Evolutionary conservation across 1,284 basidiomycete genomes (phyloP), one percentile per base, ranked within the genome.

Genomic region (Sphaerobolus stellatus): DNA sequence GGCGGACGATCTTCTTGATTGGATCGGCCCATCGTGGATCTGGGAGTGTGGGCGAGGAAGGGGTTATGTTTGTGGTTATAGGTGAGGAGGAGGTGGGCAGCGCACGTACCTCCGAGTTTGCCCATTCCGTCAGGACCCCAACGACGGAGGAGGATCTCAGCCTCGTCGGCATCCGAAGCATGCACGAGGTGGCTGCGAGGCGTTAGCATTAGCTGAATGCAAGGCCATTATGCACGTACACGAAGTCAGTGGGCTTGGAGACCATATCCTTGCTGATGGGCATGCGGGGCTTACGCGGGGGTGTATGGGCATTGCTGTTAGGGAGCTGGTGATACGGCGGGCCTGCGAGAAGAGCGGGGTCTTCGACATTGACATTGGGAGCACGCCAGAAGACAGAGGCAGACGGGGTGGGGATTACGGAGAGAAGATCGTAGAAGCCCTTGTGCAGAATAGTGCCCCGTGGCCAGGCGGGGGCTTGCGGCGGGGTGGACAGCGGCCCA

Each of bases 71-170:
- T n/a, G n/a, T n/a, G n/a, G n/a, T n/a, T n/a, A n/a, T n/a, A 56
- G 61, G 44, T 24, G 48, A 56, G 63, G 53, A 50, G 66, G 57
- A 66, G 58, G 62, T 24, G 54, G 58, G 64, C 66, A 63, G 64
- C 82, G 71, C 62, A n/a, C n/a, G n/a, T n/a, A 93, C 92, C 89
- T 74, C 90, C 91, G 41, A 95, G 74, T 73, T 97, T 98, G 58
- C 92, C 93, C 65, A 94, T 74, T 31, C 92, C 90, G 70, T 98
- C 94, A 45, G 90, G 86, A 31, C 90, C 88, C 94, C 95, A 97
- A 58, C 92, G 80, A 61, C 83, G 86, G 51, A 98, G 82, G 56
- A 98, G 80, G 29, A 90, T 92, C 67, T 92, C 90, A 28, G 92
- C 86, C 69, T 98, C 92, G 71, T 94, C 92, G 22, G 86, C 91